These are phyloP conservation scores for Tolypocladium ovalisporum DNA, from an alignment of 2,329 filamentous ascomycete species.

Conservation along the genomic window DNA sequence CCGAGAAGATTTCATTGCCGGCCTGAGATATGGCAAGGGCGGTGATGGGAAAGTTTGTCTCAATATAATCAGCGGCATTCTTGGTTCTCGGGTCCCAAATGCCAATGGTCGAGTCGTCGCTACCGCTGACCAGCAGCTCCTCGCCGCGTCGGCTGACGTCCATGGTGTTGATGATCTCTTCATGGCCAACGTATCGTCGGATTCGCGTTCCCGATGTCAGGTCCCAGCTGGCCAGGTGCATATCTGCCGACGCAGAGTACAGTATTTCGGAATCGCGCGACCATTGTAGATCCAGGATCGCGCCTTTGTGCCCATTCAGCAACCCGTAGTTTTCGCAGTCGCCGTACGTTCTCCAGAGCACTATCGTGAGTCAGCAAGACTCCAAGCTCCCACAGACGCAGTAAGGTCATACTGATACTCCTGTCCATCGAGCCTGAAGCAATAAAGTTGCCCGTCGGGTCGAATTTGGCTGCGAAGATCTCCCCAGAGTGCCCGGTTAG, in stretches of 20 bases:
- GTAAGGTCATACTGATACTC: constrained; percentile 59
- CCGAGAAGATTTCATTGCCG: constrained; percentile 89
- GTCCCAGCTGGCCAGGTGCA: constrained; percentile 90
- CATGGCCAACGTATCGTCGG: constrained; percentile 83
- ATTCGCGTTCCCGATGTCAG: constrained; percentile 85
- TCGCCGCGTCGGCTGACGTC: constrained; percentile 84
- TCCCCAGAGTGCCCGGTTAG: constrained; percentile 74
- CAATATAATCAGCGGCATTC: constrained; percentile 74
- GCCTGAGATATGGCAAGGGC: constrained; percentile 86
- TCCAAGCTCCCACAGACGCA: neutral
- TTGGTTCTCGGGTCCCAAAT: constrained; percentile 95
- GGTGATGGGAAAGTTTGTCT: constrained; percentile 87
- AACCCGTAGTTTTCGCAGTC: constrained; percentile 91
- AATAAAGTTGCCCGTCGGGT: constrained; percentile 77
- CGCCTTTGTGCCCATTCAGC: constrained; percentile 80
- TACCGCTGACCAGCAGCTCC: constrained; percentile 80
- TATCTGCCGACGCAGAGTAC: constrained; percentile 89
- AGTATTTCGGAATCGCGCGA: constrained; percentile 85
- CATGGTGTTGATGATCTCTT: constrained; percentile 88
- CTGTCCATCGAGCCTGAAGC: constrained; percentile 95
- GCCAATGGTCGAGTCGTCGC: constrained; percentile 86
- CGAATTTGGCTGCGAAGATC: constrained; percentile 83
- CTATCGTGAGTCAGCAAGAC: constrained; percentile 29
- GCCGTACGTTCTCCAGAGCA: constrained; percentile 89
- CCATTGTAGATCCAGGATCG: constrained; percentile 89